Base-by-base conservation (phyloP, 1,284 basidiomycete species). In the Exobasidium rhododendri region DNA sequence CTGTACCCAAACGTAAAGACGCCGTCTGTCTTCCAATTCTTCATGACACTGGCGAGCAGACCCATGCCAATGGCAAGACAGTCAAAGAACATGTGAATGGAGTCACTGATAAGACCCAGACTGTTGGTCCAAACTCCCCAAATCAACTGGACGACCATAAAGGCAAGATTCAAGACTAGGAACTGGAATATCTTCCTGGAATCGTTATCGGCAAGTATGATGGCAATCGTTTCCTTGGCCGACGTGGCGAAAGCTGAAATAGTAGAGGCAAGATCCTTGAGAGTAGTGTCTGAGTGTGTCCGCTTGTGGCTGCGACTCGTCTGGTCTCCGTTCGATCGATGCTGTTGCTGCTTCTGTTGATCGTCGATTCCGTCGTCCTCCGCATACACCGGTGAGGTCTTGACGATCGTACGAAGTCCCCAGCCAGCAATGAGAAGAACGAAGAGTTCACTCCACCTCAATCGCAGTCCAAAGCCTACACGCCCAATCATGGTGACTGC, bases 41-140 rank as follows among this genome's bases (percentile, higher is more conserved):
- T 92, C 89, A 97, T 97, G 11, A 99, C 91, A 28, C 91, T 94
- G 1, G 96, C 96, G 66, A 97, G 88, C 1, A 99, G 84, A 1
- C 96, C 96, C 69, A 99, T 92, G 0, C 87, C 94, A 61, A 98
- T 92, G 1, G 94, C 94, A 83, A 97, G 88, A 77, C 96, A 98
- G 82, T 99, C 96, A 74, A 99, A 99, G 26, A 94, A 91, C 96
- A 98, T 98, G 79, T 99, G 96, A 56, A 99, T 98, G 13, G 96
- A 94, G 80, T 99, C 96, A 14, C 92, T 96, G 63, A 99, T 98
- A 32, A 99, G 83, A 0, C 96, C 96, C 52, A 99, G 81, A 73
- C 90, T 93, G 79, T 98, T 98, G 26, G 96, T 99, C 89, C 93
- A 94, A 26, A 98, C 88, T 4, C 96, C 96, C 75, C 71, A 78